Conservation (phyloP, 148 eudicot genomes). For the Rhododendron ovatum region DNA sequence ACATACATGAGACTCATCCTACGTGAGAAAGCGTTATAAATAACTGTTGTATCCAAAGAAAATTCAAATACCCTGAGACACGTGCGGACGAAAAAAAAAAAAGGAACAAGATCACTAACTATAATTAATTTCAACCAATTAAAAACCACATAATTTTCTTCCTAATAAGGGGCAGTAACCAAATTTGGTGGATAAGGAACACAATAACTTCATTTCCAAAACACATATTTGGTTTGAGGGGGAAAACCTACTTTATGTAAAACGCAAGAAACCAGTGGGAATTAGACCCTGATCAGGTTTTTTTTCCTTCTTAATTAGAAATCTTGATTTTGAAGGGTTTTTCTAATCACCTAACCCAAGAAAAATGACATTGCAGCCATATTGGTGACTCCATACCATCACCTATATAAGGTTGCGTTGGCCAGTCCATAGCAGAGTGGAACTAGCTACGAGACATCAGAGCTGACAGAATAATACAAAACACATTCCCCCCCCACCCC, state of each 20-base stretch:
- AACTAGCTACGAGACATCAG: constrained; percentile 1
- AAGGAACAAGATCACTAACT: not conserved
- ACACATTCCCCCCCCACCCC: no score
- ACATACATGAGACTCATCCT: no score
- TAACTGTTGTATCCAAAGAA: no score
- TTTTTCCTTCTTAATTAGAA: not conserved
- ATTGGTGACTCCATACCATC: not conserved
- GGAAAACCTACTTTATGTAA: constrained; percentile 23
- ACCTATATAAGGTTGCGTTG: constrained; percentile 35
- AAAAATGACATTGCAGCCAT: constrained; percentile 38
- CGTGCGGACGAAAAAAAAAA: no score
- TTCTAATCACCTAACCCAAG: constrained; percentile 26
- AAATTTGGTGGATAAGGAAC: not conserved
- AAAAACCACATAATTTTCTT: not conserved
- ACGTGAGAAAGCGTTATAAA: no score
- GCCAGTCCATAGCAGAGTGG: constrained; percentile 14
- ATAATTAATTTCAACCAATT: not conserved
- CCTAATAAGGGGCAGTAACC: not conserved
- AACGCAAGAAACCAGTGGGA: constrained; percentile 22
- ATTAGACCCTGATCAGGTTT: not conserved
- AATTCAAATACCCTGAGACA: no score
- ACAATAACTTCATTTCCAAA: not conserved
- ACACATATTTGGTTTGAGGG: not conserved
- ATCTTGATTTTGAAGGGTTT: constrained; percentile 23
- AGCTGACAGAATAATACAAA: not conserved